A percentile compares a stretch with the other conserved stretches of the same genome.
phyloP scores from a whole-genome alignment of 352 stramenopile genomes.

The Globisporangium okanoganense region DNA sequence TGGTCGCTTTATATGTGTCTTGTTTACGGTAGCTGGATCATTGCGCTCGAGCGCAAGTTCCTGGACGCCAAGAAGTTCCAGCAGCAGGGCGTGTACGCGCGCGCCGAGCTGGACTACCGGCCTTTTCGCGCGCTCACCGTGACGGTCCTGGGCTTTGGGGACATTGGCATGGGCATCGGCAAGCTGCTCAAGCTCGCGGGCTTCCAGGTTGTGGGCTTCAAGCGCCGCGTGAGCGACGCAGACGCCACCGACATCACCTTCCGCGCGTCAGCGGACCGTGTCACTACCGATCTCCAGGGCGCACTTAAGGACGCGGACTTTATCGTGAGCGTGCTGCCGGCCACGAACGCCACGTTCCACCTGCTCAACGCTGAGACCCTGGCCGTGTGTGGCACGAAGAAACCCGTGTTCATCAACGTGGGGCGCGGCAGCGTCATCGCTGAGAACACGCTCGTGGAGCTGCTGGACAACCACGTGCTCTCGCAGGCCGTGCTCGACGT shows the following conservation, averaged over 20 bases:
- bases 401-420: constrained; percentile 88
- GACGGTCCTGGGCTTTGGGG: constrained; percentile 52
- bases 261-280: constrained; percentile 23
- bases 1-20: not conserved
- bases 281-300: constrained; percentile 44
- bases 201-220: constrained; percentile 72
- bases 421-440: constrained; percentile 78
- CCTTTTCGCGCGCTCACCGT: constrained; percentile 45
- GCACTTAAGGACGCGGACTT: constrained; percentile 60
- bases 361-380: constrained; percentile 55
- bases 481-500: constrained; percentile 64
- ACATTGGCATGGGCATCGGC: constrained; percentile 60
- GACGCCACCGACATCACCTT: constrained; percentile 15
- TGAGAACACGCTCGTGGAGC: constrained; percentile 45
- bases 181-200: constrained; percentile 38
- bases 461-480: constrained; percentile 59
- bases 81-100: constrained; percentile 30
- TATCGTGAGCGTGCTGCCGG: constrained; percentile 82
- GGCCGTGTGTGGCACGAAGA: constrained; percentile 35
- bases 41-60: constrained; percentile 63
- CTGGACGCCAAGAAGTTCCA: constrained; percentile 43
- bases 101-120: constrained; percentile 35
- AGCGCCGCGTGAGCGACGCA: constrained; percentile 31
- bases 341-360: constrained; percentile 62
- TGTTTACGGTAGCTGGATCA: constrained; percentile 33